Base-by-base conservation (phyloP, 1,284 basidiomycete genomes). In the Omphalotus olearius region DNA sequence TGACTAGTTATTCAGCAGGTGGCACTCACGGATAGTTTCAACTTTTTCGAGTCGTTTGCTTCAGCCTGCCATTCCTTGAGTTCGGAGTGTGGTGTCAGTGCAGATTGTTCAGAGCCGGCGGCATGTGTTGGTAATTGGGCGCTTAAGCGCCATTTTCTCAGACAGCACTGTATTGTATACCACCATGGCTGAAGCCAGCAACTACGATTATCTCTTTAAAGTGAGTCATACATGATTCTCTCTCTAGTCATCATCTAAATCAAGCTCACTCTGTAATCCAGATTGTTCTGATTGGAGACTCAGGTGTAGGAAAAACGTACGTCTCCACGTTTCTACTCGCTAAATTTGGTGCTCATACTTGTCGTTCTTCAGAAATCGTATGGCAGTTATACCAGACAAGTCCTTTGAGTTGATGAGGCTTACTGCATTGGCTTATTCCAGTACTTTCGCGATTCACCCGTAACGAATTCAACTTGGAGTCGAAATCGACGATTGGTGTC, bases 381-480 rank as follows among this genome's bases (percentile, higher is more conserved):
- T 49, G 69, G 60, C 14, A 14, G 16, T 37, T 40, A 33, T 33
- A 45, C 26, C 33, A n/a, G 17, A 26, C n/a, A 37, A 45, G 16
- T 2, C 30, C 13, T 13, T 4, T 33, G 13, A 2, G 2, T 33
- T 10, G 9, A 33, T 4, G 13, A 33, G 30, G 13, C 30, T 4
- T 26, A 18, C 10, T 20, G 42, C 18, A 4, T 45, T 20, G 11
- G 42, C 16, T 43, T 38, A 40, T 37, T 33, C 25, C 20, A 89
- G 86, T 89, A 68, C 86, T 90, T 62, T 88, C 93, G 72, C 91
- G 94, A 68, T 99, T 99, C 84, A 99, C 96, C 59, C 85, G 96
- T 60, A 98, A 98, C 69, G 96, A 98, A 74, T 99, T 99, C 84
- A 97, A 96, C 76, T 82, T 97, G 64, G 96, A 99, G 68, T 95